phyloP scores from a whole-genome alignment of 106 monocot species.

The Agapanthus africanus region DNA sequence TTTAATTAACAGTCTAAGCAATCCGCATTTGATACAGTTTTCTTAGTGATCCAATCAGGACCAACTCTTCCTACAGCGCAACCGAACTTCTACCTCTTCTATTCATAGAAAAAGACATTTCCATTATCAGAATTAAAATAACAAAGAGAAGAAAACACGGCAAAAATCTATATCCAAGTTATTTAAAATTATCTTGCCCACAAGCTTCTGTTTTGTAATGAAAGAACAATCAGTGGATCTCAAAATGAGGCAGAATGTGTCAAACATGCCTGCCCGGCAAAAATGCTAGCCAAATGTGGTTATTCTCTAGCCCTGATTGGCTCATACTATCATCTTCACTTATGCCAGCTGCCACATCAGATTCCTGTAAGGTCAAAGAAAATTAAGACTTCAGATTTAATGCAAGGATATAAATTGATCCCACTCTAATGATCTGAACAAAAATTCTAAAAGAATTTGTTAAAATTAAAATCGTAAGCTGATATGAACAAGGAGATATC shows the following conservation, averaged over 20 bases:
- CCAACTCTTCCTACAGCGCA: conserved; percentile 55
- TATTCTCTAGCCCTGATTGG: too few species aligned
- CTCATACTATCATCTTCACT: conserved; percentile 1
- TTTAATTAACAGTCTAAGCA: too few species aligned
- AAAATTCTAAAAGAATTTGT: too few species aligned
- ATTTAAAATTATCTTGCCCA: conserved; percentile 75
- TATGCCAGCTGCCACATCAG: conserved; percentile 1
- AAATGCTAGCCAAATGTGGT: too few species aligned
- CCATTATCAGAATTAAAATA: too few species aligned
- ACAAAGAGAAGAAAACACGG: too few species aligned
- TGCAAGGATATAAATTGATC: not conserved
- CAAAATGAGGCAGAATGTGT: conserved; percentile 43
- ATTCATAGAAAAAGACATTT: too few species aligned
- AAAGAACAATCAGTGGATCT: conserved; percentile 32
- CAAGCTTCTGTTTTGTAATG: conserved; percentile 82
- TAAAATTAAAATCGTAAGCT: too few species aligned
- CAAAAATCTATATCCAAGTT: conserved; percentile 72
- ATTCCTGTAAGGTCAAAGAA: conserved; percentile 21
- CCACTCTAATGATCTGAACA: too few species aligned
- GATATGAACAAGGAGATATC: too few species aligned
- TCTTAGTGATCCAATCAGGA: conserved; percentile 72
- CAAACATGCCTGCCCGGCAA: conserved; percentile 43
- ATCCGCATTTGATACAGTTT: conserved; percentile 38
- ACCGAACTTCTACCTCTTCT: conserved; percentile 78
- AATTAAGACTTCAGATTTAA: not conserved